Evolutionary conservation across 2,329 filamentous ascomycete genomes (phyloP).

Genomic region (Madurella fahalii): DNA sequence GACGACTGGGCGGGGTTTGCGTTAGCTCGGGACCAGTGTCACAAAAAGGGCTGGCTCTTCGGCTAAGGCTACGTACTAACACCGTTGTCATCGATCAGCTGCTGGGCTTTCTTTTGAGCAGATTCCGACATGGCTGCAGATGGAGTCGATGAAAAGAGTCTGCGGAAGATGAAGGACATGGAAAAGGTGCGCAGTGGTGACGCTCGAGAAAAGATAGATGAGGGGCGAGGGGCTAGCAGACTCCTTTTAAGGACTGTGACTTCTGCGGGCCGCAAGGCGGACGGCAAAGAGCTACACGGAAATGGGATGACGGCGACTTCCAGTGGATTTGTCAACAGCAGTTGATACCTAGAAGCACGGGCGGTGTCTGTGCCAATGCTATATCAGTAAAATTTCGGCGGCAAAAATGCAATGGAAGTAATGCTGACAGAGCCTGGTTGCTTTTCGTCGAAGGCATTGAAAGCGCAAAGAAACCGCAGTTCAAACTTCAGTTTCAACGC

Average conservation of each 20-base stretch:
- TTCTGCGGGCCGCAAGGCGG: neutral
- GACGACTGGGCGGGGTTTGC: constrained; percentile 58
- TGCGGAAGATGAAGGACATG: constrained; percentile 63
- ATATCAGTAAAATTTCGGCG: neutral
- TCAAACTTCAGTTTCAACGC: neutral
- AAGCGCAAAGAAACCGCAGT: neutral
- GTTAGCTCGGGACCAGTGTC: neutral
- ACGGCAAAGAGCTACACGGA: neutral
- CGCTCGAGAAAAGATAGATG: constrained; percentile 12
- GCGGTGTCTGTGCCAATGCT: neutral
- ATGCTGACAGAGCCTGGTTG: neutral
- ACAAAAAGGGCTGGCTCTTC: neutral
- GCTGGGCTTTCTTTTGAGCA: constrained; percentile 77
- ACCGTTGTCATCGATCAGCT: constrained; percentile 82
- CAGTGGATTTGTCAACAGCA: constrained; percentile 12
- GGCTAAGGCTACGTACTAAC: constrained; percentile 58
- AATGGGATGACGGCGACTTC: neutral
- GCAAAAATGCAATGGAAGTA: neutral
- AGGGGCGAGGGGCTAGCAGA: constrained; percentile 14
- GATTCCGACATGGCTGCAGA: constrained; percentile 68
- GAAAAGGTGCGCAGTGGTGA: constrained; percentile 14
- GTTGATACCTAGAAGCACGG: neutral
- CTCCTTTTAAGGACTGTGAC: constrained; percentile 11
- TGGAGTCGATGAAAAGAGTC: constrained; percentile 62
- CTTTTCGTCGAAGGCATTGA: neutral